A percentile compares a stretch with the other conserved stretches of the same genome.
These are phyloP conservation scores for Isabelozyma heimii DNA, from an alignment of 805 yeast species.

Conservation along the genomic window DNA sequence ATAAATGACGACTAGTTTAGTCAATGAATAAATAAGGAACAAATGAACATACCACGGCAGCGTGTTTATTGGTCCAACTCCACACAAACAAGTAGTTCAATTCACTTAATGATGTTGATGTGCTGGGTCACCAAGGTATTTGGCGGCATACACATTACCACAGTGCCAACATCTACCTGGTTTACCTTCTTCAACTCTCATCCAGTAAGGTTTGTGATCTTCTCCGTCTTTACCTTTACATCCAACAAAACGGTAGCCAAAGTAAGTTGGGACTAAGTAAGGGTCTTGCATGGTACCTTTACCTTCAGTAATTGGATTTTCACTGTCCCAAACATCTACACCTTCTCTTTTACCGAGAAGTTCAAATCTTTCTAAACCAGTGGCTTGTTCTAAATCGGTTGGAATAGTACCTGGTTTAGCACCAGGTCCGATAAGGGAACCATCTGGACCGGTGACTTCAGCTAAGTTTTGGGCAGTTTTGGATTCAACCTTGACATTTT, in stretches of 20 bases:
- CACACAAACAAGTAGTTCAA: slow-evolving; percentile 2
- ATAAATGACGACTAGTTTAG: neutral
- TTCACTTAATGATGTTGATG: slow-evolving; percentile 49
- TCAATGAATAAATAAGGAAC: neutral
- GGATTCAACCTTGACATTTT: slow-evolving; percentile 33
- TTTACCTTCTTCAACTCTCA: slow-evolving; percentile 78
- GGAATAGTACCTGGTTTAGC: slow-evolving; percentile 84
- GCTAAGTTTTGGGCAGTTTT: slow-evolving; percentile 67
- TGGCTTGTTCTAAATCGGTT: slow-evolving; percentile 92
- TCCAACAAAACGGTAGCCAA: slow-evolving; percentile 92
- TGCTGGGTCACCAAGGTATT: slow-evolving; percentile 80
- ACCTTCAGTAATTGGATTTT: slow-evolving; percentile 85
- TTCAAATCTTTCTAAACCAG: slow-evolving; percentile 98
- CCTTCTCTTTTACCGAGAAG: slow-evolving; percentile 92
- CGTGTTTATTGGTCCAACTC: too few relatives aligned
- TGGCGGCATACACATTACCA: slow-evolving; percentile 89
- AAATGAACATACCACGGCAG: neutral
- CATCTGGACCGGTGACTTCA: slow-evolving; percentile 74
- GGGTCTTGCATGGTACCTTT: slow-evolving; percentile 90
- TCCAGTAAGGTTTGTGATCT: slow-evolving; percentile 89
- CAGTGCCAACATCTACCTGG: slow-evolving; percentile 98
- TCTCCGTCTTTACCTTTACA: slow-evolving; percentile 92
- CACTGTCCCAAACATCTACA: slow-evolving; percentile 87
- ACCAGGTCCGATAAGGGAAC: slow-evolving; percentile 86
- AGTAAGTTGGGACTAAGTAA: slow-evolving; percentile 83